Evolutionary conservation across 768 basidiomycete genomes (phyloP).

Genomic region (Tylopilus intermedius): DNA sequence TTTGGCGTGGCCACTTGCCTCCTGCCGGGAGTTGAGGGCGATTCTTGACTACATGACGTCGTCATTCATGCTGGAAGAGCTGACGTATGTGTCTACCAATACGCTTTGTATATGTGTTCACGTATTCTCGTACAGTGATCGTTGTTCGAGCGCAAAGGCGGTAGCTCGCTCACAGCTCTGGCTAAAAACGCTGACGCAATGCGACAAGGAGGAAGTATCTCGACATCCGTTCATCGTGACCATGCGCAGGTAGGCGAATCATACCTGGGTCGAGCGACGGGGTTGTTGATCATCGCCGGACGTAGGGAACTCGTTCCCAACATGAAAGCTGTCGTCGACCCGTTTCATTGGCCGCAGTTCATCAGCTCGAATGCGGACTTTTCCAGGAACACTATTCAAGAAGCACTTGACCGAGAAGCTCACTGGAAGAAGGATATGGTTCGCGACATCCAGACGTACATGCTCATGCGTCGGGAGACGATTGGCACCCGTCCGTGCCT

Average conservation of each 20-base stretch:
- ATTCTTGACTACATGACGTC: conserved; percentile 28
- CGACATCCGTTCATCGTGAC: conserved; percentile 23
- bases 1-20: conserved; percentile 22
- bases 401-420: conserved; percentile 26
- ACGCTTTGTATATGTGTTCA: background rate
- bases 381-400: conserved; percentile 20
- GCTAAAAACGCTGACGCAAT: conserved; percentile 20
- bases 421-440: conserved; percentile 9
- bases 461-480: conserved; percentile 26
- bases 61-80: conserved; percentile 30
- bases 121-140: conserved; percentile 16
- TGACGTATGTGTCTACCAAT: conserved; percentile 18
- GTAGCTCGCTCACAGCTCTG: conserved; percentile 18
- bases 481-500: conserved; percentile 28
- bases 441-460: conserved; percentile 23
- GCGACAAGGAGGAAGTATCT: conserved; percentile 12
- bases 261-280: background rate
- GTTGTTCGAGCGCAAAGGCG: conserved; percentile 20
- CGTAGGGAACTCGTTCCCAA: conserved; percentile 21
- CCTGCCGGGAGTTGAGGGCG: conserved; percentile 16
- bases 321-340: conserved; percentile 21
- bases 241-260: conserved; percentile 21
- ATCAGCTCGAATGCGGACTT: conserved; percentile 18
- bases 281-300: background rate
- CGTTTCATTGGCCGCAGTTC: conserved; percentile 28